A percentile compares a stretch with the other conserved stretches of the same genome.
These are phyloP conservation scores for Rhododendron simsii DNA, from an alignment of 148 eudicot genomes.

Conservation along the genomic window DNA sequence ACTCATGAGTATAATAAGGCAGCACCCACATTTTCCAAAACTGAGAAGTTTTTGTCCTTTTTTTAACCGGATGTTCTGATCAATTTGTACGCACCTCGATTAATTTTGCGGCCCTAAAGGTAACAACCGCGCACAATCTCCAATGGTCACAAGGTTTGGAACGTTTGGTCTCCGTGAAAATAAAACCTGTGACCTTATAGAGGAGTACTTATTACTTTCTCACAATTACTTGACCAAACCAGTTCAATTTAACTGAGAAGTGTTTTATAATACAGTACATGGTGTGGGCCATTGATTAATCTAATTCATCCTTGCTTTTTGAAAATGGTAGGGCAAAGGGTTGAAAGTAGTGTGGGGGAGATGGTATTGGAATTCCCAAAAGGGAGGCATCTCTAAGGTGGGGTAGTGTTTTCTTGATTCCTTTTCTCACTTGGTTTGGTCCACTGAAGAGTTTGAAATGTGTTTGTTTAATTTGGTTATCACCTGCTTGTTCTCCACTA, in stretches of 20 bases:
- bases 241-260: neutral
- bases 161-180: too few species aligned
- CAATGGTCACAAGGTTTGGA: too few species aligned
- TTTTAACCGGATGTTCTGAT: too few species aligned
- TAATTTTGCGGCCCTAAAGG: too few species aligned
- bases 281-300: constrained; percentile 3
- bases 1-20: neutral
- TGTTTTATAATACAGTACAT: too few species aligned
- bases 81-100: accelerated
- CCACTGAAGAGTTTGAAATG: neutral
- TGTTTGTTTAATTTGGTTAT: neutral
- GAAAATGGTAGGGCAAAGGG: constrained; percentile 1
- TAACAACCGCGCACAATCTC: too few species aligned
- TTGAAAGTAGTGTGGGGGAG: constrained; percentile 11
- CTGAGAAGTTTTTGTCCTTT: neutral
- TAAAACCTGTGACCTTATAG: accelerated
- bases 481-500: neutral
- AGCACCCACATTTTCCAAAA: constrained; percentile 8
- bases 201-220: too few species aligned
- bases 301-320: constrained; percentile 18
- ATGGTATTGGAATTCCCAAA: constrained; percentile 15
- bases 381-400: constrained; percentile 4
- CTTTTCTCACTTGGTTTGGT: constrained; percentile 13
- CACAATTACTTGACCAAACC: too few species aligned
- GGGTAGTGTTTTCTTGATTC: constrained; percentile 4